Conservation (phyloP, 2,329 filamentous ascomycete species). For the Coniochaeta pulveracea region DNA sequence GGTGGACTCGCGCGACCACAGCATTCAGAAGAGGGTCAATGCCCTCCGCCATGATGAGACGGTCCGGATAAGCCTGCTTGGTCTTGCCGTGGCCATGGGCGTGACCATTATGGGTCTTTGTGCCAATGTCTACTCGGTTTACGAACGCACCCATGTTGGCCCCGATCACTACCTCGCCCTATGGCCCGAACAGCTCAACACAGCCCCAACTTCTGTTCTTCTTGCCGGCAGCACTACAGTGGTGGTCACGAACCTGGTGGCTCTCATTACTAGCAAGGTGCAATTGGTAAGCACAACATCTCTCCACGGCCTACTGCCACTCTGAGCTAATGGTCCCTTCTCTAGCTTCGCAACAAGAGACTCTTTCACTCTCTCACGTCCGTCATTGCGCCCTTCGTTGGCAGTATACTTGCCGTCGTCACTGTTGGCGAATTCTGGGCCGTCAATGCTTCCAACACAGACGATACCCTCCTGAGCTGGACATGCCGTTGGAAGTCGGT, state of each 20-base stretch:
- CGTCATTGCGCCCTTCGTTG: slow-evolving; percentile 27
- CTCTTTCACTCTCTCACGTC: slow-evolving; percentile 22
- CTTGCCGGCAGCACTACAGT: slow-evolving; percentile 40
- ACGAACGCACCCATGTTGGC: slow-evolving; percentile 39
- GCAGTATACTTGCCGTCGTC: slow-evolving; percentile 35
- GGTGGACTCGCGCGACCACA: slow-evolving; percentile 27
- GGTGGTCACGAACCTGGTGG: slow-evolving; percentile 32
- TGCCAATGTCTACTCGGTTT: slow-evolving; percentile 41
- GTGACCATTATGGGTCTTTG: slow-evolving; percentile 42
- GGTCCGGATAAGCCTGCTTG: slow-evolving; percentile 33
- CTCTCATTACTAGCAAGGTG: slow-evolving; percentile 36
- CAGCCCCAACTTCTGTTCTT: slow-evolving; percentile 43
- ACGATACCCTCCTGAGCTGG: slow-evolving; percentile 50
- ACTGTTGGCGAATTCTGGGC: slow-evolving; percentile 46
- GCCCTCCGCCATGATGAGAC: slow-evolving; percentile 29
- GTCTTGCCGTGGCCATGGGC: slow-evolving; percentile 36
- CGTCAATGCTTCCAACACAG: slow-evolving; percentile 37
- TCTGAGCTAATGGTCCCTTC: slow-evolving; percentile 2
- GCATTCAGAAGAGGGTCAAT: slow-evolving; percentile 25
- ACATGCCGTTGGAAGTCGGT: slow-evolving; percentile 47
- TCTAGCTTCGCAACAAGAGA: slow-evolving; percentile 26
- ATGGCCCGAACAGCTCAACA: slow-evolving; percentile 47
- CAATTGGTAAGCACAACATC: slow-evolving; percentile 30
- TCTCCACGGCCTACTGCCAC: background rate
- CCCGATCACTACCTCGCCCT: slow-evolving; percentile 37